Percentiles rank a stretch among this genome's conserved stretches.
These are phyloP conservation scores for Plectosphaerella plurivora DNA, from an alignment of 2,329 filamentous ascomycete species.

Conservation along the genomic window DNA sequence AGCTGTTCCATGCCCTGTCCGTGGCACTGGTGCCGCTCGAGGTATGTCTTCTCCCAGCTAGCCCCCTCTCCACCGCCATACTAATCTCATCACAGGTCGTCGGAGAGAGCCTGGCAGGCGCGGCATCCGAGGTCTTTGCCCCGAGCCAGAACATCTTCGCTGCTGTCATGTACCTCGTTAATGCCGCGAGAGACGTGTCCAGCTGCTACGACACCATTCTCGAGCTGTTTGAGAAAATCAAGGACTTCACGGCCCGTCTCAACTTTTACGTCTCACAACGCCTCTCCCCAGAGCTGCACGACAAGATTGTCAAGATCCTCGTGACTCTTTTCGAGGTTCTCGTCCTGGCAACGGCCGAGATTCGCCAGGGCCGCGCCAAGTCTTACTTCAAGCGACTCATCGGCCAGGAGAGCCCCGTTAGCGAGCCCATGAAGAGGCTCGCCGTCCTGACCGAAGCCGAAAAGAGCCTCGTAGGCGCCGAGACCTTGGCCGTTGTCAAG, in stretches of 20 bases:
- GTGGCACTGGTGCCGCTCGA: constrained; percentile 31
- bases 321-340: constrained; percentile 40
- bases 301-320: constrained; percentile 36
- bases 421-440: constrained; percentile 32
- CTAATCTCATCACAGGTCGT: constrained; percentile 15
- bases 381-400: constrained; percentile 35
- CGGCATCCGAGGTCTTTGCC: constrained; percentile 31
- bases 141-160: constrained; percentile 36
- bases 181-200: constrained; percentile 39
- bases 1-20: constrained; percentile 26
- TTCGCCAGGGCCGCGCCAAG: constrained; percentile 34
- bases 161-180: constrained; percentile 36
- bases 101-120: constrained; percentile 30
- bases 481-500: constrained; percentile 33
- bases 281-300: constrained; percentile 30
- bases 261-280: constrained; percentile 33
- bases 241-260: constrained; percentile 37
- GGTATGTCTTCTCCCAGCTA: not conserved
- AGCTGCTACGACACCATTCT: constrained; percentile 39
- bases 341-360: constrained; percentile 34
- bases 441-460: constrained; percentile 35
- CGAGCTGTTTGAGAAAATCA: constrained; percentile 35
- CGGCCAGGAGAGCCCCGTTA: constrained; percentile 32
- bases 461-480: constrained; percentile 36
- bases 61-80: not conserved